A percentile compares a stretch with the other conserved stretches of the same genome.
Evolutionary conservation across 2,329 filamentous ascomycete genomes (phyloP).

Genomic region (Penicillium sp.): DNA sequence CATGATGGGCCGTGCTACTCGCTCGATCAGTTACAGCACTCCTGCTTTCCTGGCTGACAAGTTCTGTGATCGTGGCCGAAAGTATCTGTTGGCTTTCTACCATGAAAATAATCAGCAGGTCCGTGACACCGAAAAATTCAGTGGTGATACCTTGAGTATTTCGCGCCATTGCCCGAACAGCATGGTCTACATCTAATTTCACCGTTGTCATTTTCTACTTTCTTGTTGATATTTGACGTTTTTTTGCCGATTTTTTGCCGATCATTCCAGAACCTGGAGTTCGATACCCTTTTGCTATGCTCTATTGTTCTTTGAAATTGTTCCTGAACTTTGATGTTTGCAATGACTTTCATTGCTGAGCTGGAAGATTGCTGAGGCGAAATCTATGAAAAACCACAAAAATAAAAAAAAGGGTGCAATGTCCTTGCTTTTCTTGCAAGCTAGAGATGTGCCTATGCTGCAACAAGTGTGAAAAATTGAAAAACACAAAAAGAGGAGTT

Average conservation of each 20-base stretch:
- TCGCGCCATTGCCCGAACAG: background rate
- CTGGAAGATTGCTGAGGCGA: background rate
- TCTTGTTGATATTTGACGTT: background rate
- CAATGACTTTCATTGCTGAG: background rate
- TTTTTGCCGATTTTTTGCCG: background rate
- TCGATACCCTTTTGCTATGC: background rate
- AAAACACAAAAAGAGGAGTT: background rate
- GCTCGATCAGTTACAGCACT: conserved; percentile 22
- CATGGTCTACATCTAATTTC: conserved; percentile 8
- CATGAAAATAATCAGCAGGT: background rate
- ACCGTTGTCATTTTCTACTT: background rate
- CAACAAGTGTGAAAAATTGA: background rate
- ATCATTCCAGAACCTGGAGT: background rate
- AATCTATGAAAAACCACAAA: background rate
- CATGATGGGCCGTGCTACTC: conserved; percentile 26
- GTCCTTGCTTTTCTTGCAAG: background rate
- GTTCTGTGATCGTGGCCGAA: conserved; percentile 22
- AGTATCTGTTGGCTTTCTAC: conserved; percentile 15
- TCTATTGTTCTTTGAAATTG: background rate
- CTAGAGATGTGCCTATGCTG: background rate
- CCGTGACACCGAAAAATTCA: background rate
- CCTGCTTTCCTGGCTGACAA: conserved; percentile 26
- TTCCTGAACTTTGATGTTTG: background rate
- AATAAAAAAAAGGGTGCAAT: background rate
- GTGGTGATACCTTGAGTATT: background rate